Base-by-base conservation (phyloP, 805 yeast genomes). In the Candida coquimbonensis region DNA sequence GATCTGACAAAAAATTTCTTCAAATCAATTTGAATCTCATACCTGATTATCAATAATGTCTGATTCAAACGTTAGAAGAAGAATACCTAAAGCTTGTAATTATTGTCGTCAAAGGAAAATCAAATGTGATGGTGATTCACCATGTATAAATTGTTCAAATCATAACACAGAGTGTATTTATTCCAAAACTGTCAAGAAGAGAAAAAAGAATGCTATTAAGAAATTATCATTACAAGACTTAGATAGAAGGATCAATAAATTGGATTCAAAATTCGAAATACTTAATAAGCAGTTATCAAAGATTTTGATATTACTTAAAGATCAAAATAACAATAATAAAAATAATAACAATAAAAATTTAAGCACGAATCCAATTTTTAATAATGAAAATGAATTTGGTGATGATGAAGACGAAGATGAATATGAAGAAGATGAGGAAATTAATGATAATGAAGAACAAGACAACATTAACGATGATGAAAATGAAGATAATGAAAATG, bases 111-210 rank as follows among this genome's bases (percentile, higher is more conserved):
- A 62, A 39, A 61, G 69, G 49, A 69, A 69, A 56, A 66, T 66
- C 51, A 64, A 64, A 44, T 69, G 73, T 48, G 63, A 69, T 52
- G 72, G 71, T 7, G 54, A 49, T 26, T 11, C 56, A 2, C 60
- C 91, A 1, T 86, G 93, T 62, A 75, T 82, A 26, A 90, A 85
- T 59, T 89, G 96, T 60, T 83, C 95, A 3, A 95, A 83, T 3
- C 90, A 88, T 63, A 75, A 81, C 24, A 86, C 84, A 60, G 83
- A 77, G 38, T 89, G 96, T 63, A 78, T 90, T 0, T 89, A 89
- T 63, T 54, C 62, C 4, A 52, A 57, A 45, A 51, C 57, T 2
- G 41, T 52, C 9, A 50, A 52, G 36, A 55, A 50, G 45, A 58
- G 53, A 49, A 57, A 51, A 46, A 48, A 45, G 16, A 39, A 32